A percentile compares a stretch with the other conserved stretches of the same genome.
Conservation (phyloP, 2,329 filamentous ascomycete genomes). For the Kalmusia sp. region DNA sequence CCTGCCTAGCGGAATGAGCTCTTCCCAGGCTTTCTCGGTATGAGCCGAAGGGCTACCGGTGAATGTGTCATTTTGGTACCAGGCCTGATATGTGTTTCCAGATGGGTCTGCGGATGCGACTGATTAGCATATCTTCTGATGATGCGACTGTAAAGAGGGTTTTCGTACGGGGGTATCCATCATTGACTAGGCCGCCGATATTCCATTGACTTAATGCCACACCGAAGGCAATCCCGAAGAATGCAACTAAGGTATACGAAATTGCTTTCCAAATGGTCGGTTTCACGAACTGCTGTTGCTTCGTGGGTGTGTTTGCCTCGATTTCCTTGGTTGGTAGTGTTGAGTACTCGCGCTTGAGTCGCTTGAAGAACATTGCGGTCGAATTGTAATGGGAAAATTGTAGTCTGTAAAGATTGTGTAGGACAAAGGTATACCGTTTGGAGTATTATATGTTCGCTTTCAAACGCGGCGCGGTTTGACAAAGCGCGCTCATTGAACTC, state of each 20-base stretch:
- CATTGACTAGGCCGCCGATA: neutral
- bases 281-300: too few species aligned
- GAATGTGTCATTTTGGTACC: conserved; percentile 10
- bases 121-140: too few species aligned
- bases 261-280: neutral
- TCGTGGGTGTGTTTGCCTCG: neutral
- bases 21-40: conserved; percentile 13
- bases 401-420: too few species aligned
- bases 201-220: neutral
- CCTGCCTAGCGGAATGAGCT: conserved; percentile 9
- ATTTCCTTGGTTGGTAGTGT: neutral
- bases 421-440: too few species aligned
- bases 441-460: too few species aligned
- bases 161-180: neutral
- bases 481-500: too few species aligned
- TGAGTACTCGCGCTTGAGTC: neutral
- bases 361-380: neutral
- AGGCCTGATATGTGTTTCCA: conserved; percentile 3
- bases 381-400: too few species aligned
- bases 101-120: neutral
- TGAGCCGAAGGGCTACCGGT: neutral
- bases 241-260: neutral
- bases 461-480: too few species aligned
- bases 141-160: neutral
- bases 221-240: neutral